Evolutionary conservation across 352 stramenopile genomes (phyloP), one percentile per base, ranked within the genome.

Genomic region (Pythium volutum): DNA sequence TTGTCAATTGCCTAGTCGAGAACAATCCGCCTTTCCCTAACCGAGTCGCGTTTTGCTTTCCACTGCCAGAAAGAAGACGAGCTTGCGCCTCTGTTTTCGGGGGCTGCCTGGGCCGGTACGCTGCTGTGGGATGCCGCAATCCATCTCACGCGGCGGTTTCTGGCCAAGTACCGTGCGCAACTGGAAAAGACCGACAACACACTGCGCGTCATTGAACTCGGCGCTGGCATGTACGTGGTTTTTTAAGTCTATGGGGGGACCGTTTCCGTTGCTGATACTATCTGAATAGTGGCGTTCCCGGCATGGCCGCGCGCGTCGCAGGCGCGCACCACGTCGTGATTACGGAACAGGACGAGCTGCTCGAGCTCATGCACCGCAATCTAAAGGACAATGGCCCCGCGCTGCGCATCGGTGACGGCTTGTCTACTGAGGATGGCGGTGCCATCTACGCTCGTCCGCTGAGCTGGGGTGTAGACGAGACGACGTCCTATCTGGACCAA

Each of bases 61-160:
- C 15, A 23, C 10, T 12, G 25, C 15, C 52, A 93, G 84, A 76
- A 88, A 77, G 79, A 86, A 62, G 77, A 96, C 61, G 87, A 96
- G 51, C 77, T 98, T 25, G 91, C 91, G 27, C 94, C 94, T 26
- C 69, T 98, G 8, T 98, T 98, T 74, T 94, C 91, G 22, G 94
- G 94, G 10, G 90, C 89, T 8, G 79, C 87, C 38, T 98, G 94
- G 94, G 94, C 94, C 5, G 94, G 94, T 1, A 98, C 94, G 25
- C 75, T 97, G 22, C 51, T 97, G 34, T 97, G 90, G 90, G 81
- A 91, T 18, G 90, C 90, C 1, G 88, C 87, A 1, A 74, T 89
- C 56, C 72, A 88, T 52, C 70, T 93, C 46, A 70, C 81, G 22
- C 66, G 74, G 22, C 67, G 84, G 41, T 77, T 93, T 9, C 46